Percentiles rank a stretch among this genome's conserved stretches.
Conservation (phyloP, 805 yeast genomes). For the Metschnikowia bowlesiae region DNA sequence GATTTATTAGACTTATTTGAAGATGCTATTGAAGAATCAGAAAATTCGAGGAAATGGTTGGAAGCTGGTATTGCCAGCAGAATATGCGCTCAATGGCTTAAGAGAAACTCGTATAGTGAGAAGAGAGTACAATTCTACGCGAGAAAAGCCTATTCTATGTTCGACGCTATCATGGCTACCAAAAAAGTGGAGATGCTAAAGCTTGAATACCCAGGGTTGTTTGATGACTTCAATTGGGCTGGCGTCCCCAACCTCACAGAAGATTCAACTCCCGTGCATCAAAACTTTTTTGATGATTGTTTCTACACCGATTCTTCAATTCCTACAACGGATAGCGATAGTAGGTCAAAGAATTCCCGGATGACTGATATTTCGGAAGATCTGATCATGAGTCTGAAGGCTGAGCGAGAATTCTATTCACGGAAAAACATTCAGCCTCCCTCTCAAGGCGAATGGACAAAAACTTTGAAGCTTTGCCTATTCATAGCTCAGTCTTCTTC, state of each 20-base stretch:
- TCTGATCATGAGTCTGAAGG: neutral
- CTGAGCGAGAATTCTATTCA: neutral
- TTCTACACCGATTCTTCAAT: neutral
- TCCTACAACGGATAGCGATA: neutral
- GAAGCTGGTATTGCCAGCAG: conserved; percentile 40
- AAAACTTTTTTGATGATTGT: conserved; percentile 7
- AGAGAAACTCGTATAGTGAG: conserved; percentile 17
- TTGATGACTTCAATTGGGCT: conserved; percentile 28
- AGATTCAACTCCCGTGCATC: conserved; percentile 1
- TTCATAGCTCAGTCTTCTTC: conserved; percentile 45
- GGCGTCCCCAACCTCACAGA: conserved; percentile 20
- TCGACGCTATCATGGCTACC: conserved; percentile 25
- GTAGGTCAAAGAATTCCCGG: neutral
- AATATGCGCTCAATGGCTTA: conserved; percentile 41
- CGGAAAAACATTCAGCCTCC: conserved; percentile 1
- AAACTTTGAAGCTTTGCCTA: conserved; percentile 44
- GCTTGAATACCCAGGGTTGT: conserved; percentile 25
- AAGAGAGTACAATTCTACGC: conserved; percentile 35
- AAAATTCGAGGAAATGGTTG: conserved; percentile 23
- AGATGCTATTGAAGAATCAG: conserved; percentile 39
- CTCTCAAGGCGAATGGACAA: conserved; percentile 19
- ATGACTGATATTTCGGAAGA: neutral
- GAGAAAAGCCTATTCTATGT: conserved; percentile 32
- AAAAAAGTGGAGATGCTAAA: conserved; percentile 21
- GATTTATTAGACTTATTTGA: conserved; percentile 43